Base-by-base conservation (phyloP, 2,329 filamentous ascomycete genomes). In the Ophiostoma australiae region DNA sequence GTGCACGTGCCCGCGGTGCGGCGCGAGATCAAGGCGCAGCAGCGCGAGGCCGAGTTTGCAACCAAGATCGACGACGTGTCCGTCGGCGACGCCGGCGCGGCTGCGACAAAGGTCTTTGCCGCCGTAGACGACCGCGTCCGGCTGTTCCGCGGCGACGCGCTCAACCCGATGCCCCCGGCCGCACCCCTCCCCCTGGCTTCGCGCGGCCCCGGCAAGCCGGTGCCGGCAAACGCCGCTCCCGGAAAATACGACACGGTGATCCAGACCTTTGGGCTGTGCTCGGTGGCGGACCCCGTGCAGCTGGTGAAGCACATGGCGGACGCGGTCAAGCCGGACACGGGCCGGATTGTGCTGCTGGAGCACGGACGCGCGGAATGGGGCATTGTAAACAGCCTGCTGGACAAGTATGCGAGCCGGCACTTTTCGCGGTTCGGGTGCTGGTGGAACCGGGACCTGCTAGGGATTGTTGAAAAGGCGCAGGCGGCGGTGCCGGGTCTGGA, bases 361-460 rank as follows among this genome's bases (percentile, higher is more conserved):
- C 88, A 90, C 79, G 88, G 88, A 33, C 84, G 85, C 72, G 86
- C 85, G 20, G 81, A 78, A 76, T 87, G 82, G 78, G 80, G 81
- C 6, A 79, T 86, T 70, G 79, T 90, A 44, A 89, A 90, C 76
- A 78, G 80, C 11, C 74, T 86, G 23, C 78, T 90, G 41, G 87
- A 90, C 78, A 80, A 79, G 73, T 82, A 83, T 71, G 87, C 88
- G 0, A 78, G 79, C 20, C 78, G 80, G 31, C 88, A 90, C 75
- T 89, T 88, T 72, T 79, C 81, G 31, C 83, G 84, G 75, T 90
- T 86, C 76, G 88, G 88, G 2, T 90, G 88, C 79, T 90, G 88
- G 88, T 90, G 87, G 87, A 90, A 90, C 78, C 81, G 88, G 69
- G 87, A 90, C 76, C 84, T 90, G 72, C 84, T 85, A 75, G 79